Base-by-base conservation (phyloP, 768 basidiomycete species). In the Pisolithus sp. region DNA sequence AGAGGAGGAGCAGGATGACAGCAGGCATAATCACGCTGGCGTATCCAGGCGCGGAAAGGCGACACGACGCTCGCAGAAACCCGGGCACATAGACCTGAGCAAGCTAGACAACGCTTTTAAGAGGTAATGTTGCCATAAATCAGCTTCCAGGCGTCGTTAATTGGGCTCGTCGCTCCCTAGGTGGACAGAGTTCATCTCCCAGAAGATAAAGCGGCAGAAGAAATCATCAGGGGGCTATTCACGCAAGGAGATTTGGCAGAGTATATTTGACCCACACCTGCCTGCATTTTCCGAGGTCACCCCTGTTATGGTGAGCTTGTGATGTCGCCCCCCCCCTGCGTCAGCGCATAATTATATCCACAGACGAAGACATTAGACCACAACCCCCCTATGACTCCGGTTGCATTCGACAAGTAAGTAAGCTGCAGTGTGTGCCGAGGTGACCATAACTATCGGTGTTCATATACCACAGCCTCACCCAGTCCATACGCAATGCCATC, bases 171-270 rank as follows among this genome's bases (percentile, higher is more conserved):
- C 26, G 20, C 23, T 54, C 38, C 37, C 15, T 51, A 88, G 87
- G 63, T 93, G 89, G 89, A 92, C 89, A 12, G 82, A 87, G 59
- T 86, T 85, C 49, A 91, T 93, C 58, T 85, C 89, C 1, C 84
- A 89, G 70, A 89, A 86, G 68, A 81, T 93, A 48, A 87, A 85
- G 58, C 79, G 85, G 51, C 89, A 86, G 71, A 86, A 83, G 74
- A 88, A 84, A 58, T 73, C 74, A 58, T 73, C 74, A 15, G 75
- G 80, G 38, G 80, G 80, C 51, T 76, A 82, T 61, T 77, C 80
- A 39, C 78, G 77, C 62, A 84, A 76, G 72, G 80, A 82, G 63
- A 91, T 92, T 61, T 85, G 81, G 78, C 80, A 82, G 53, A 89
- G 85, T 60, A 85, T 87, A 12, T 89, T 91, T 56, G 88, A 89